Evolutionary conservation across 2,329 filamentous ascomycete genomes (phyloP).

Genomic region (Diplodia corticola): DNA sequence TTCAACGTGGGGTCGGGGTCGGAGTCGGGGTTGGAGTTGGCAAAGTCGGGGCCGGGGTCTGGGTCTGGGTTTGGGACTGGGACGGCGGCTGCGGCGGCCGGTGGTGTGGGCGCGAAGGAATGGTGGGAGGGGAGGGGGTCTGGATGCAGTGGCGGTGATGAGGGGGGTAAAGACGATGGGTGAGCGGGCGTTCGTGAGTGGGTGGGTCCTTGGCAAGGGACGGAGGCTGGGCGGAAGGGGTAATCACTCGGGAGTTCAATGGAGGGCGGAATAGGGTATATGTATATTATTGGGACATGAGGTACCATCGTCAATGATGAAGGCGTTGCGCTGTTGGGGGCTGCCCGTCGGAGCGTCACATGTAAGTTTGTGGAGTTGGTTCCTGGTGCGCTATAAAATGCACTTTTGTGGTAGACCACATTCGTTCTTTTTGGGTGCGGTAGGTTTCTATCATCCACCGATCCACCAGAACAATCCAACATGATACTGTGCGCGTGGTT

Average conservation of each 20-base stretch:
- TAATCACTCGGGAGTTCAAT: not conserved
- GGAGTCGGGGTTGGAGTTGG: too few species aligned
- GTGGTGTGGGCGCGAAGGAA: not conserved
- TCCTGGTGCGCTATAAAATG: not conserved
- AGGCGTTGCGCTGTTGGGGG: not conserved
- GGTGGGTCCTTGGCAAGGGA: not conserved
- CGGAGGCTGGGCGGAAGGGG: not conserved
- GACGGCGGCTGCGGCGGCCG: not conserved
- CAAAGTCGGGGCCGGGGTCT: not conserved
- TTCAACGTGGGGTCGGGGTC: not conserved
- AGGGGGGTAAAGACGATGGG: not conserved
- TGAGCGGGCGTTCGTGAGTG: not conserved
- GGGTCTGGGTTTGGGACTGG: not conserved
- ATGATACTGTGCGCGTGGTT: too few species aligned
- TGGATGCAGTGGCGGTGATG: not conserved
- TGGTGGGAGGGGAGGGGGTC: slow-evolving; percentile 8
- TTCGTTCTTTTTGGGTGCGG: too few species aligned
- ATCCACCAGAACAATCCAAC: too few species aligned
- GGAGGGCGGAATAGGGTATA: not conserved
- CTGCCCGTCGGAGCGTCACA: not conserved
- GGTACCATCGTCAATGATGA: not conserved
- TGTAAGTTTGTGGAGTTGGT: not conserved
- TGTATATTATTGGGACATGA: not conserved
- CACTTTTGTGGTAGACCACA: too few species aligned
- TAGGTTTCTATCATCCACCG: too few species aligned